Evolutionary conservation across 2,329 filamentous ascomycete genomes (phyloP).

Genomic region (Paraphaeosphaeria sporulosa): DNA sequence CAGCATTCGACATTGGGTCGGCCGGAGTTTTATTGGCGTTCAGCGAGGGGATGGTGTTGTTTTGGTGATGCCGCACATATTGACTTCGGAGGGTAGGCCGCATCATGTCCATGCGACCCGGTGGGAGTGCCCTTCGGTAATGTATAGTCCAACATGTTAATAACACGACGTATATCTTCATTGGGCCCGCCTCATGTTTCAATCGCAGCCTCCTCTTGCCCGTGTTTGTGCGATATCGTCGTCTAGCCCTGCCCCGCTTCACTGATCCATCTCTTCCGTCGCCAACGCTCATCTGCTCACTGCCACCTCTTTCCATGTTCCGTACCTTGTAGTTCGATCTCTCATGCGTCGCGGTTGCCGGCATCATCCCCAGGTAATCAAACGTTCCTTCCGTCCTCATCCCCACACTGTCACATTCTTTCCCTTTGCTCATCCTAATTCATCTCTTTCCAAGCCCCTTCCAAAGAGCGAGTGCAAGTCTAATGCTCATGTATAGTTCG

Average conservation of each 20-base stretch:
- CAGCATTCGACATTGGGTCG: constrained; percentile 4
- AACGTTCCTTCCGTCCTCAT: too few species aligned
- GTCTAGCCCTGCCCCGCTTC: background rate
- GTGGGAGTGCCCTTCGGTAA: constrained; percentile 26
- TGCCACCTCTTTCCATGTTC: background rate
- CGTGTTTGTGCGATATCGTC: background rate
- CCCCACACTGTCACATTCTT: background rate
- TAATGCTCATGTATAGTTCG: background rate
- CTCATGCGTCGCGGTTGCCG: too few species aligned
- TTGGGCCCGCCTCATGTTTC: background rate
- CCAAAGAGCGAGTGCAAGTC: background rate
- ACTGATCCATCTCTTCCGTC: background rate
- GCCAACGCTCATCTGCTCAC: background rate
- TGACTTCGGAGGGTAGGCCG: background rate
- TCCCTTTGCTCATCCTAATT: background rate
- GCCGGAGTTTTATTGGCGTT: background rate
- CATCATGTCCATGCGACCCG: background rate
- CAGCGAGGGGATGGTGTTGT: background rate
- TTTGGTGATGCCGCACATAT: background rate
- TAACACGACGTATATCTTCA: constrained; percentile 5
- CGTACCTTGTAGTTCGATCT: too few species aligned
- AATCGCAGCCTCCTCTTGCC: constrained; percentile 17
- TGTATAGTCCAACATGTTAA: constrained; percentile 37
- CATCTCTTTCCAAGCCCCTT: constrained; percentile 13
- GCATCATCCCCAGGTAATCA: too few species aligned